A percentile compares a stretch with the other conserved stretches of the same genome.
Conservation (phyloP, 2,329 filamentous ascomycete species). For the Furcasterigmium sp. region DNA sequence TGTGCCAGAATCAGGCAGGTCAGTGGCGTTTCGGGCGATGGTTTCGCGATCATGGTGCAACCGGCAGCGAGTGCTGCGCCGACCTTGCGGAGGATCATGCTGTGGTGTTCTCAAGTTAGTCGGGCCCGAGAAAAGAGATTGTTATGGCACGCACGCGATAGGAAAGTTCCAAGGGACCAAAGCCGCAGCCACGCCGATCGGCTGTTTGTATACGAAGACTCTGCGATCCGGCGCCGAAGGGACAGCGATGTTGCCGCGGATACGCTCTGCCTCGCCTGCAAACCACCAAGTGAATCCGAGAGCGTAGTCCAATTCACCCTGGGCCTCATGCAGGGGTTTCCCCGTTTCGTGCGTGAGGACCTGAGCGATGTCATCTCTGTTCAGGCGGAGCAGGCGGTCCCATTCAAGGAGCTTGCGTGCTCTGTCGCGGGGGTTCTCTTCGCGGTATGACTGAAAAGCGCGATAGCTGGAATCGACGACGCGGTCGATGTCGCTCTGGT, state of each 20-base stretch:
- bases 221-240: constrained; percentile 58
- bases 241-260: constrained; percentile 54
- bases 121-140: too few species aligned
- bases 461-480: too few species aligned
- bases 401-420: too few species aligned
- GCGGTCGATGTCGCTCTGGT: too few species aligned
- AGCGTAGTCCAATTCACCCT: constrained; percentile 51
- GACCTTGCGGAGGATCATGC: constrained; percentile 40
- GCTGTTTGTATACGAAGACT: constrained; percentile 62
- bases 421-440: too few species aligned
- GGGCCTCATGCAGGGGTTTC: constrained; percentile 49
- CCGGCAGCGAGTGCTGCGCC: constrained; percentile 61
- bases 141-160: too few species aligned
- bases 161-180: constrained; percentile 55
- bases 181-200: constrained; percentile 26
- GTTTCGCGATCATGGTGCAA: constrained; percentile 59
- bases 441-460: too few species aligned
- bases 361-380: constrained; percentile 32
- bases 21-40: constrained; percentile 19
- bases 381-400: too few species aligned
- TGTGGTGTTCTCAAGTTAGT: too few species aligned
- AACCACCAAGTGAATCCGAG: constrained; percentile 53
- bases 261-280: constrained; percentile 40
- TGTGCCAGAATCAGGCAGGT: constrained; percentile 44
- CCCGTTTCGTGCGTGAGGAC: constrained; percentile 45